Evolutionary conservation across 495 filamentous ascomycete genomes (phyloP).

Genomic region (Astrocystis sublimbata): DNA sequence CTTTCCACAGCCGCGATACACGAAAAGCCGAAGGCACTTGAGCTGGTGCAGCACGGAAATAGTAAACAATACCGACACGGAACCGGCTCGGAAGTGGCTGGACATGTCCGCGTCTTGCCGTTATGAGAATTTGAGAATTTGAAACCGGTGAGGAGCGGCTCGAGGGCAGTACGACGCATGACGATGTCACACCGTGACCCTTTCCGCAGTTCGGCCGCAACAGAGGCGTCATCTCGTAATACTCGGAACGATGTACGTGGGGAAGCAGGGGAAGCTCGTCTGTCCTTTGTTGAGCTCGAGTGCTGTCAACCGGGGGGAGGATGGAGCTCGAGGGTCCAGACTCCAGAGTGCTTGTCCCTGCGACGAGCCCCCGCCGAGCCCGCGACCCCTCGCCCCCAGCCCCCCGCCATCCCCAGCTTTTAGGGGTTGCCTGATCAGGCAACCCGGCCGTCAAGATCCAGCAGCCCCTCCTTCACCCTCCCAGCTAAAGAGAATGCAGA

Average conservation of each 20-base stretch:
- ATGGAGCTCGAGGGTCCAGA: conserved; percentile 13
- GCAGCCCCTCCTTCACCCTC: neutral
- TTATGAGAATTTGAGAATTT: neutral
- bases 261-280: neutral
- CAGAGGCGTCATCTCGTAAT: neutral
- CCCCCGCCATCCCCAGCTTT: conserved; percentile 1
- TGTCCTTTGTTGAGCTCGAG: neutral
- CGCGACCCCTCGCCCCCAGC: too few species aligned
- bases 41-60: neutral
- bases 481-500: neutral
- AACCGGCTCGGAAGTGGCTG: neutral
- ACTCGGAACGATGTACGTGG: neutral
- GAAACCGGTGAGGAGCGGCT: conserved; percentile 4
- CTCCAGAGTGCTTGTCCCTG: too few species aligned
- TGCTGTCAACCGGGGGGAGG: too few species aligned
- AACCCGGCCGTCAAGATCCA: conserved; percentile 3
- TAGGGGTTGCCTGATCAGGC: neutral
- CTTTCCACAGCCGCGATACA: conserved; percentile 5
- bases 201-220: neutral
- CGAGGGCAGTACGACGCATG: neutral
- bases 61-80: neutral
- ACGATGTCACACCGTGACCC: neutral
- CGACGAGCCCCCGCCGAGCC: too few species aligned
- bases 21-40: conserved; percentile 2
- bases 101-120: conserved; percentile 6